Evolutionary conservation across 441 rosid genomes (phyloP), one percentile per base, ranked within the genome.

Genomic region (Adansonia madagascariensis): DNA sequence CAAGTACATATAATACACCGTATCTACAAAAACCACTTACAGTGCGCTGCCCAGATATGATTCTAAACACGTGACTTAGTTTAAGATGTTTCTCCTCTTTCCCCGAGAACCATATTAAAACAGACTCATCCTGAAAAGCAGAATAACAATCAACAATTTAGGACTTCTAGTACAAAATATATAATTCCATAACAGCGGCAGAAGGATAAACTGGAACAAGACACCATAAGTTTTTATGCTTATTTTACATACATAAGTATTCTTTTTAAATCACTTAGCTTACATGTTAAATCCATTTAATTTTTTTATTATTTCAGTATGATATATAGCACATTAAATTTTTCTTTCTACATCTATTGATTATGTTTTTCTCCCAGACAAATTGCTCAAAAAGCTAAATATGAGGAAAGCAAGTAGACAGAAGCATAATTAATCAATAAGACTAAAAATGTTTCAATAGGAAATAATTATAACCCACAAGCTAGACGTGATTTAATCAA

Each of bases 41-140:
- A 74, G 99, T 96, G 76, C 99, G 94, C 71, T 96, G 99, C 79
- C 98, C 98, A 43, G 98, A 92, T 81, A 94, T 89, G 80, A 96
- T 96, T 85, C 96, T 91, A 70, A 94, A 86, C 52, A 96, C 93
- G 44, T 94, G 98, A 86, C 93, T 91, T 78, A 96, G 91, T 83
- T 88, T 93, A 80, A 94, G 91, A 85, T 90, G 94, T 78, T 94
- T 94, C 90, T 96, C 97, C 83, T 96, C 95, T 79, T 91, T 96
- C 78, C 97, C 98, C 2, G 97, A 93, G 81, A 90, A 88, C 99
- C 99, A 96, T 89, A 93, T 96, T 84, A 96, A 87, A 86, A 92
- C 91, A 71, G 95, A 91, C 82, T 89, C 99, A 65, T 96, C 99
- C 99, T 94, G 98, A 81, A 81, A 87, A 84, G 60, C 74, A 76